phyloP scores from a whole-genome alignment of 208 protist species.

The Acanthamoeba royreba region DNA sequence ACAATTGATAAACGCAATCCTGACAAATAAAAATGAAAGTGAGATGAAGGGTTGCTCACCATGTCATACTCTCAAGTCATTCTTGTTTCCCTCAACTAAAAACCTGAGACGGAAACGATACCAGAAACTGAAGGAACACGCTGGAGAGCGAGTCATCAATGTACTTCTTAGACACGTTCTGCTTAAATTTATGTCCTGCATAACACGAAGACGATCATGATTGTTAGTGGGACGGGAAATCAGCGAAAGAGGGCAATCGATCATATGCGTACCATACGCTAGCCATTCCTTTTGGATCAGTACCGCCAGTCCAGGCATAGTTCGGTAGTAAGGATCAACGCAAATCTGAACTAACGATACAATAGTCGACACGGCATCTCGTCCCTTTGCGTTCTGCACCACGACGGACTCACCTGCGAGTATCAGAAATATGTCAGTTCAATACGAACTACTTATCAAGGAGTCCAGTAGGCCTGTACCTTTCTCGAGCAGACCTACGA shows the following conservation, averaged over 20 bases:
- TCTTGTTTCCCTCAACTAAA: not conserved
- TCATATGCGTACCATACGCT: slow-evolving; percentile 68
- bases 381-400: not conserved
- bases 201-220: not conserved
- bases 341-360: slow-evolving; percentile 79
- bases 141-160: not conserved
- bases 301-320: slow-evolving; percentile 80
- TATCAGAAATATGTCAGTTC: not conserved
- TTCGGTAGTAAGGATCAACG: slow-evolving; percentile 88
- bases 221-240: not conserved
- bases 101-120: not conserved
- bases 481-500: not conserved
- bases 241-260: not conserved
- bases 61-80: not conserved
- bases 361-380: slow-evolving; percentile 74
- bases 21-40: not conserved
- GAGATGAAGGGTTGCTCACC: not conserved
- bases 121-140: not conserved
- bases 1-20: slow-evolving; percentile 45
- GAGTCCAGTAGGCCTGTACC: not conserved
- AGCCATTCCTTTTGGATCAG: slow-evolving; percentile 90
- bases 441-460: not conserved
- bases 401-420: not conserved
- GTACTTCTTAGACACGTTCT: not conserved
- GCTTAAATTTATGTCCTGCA: not conserved